Base-by-base conservation (phyloP, 2,329 filamentous ascomycete species). In the Colletotrichum sp. region DNA sequence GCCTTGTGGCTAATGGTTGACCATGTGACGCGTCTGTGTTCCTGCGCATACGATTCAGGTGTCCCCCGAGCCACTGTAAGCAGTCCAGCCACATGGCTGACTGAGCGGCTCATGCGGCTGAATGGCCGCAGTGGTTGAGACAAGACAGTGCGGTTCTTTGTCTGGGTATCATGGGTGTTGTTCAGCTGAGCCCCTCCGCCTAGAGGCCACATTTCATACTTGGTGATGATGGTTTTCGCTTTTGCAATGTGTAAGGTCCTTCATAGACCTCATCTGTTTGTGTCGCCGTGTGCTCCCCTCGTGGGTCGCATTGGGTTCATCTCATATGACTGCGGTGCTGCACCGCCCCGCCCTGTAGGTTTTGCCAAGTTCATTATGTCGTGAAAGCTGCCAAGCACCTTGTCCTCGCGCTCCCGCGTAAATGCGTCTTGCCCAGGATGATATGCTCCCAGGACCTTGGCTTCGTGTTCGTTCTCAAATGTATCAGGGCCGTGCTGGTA, bases 401-500 rank as follows among this genome's bases (percentile, higher is more conserved):
- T 73, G 43, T 73, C 72, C 55, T 73, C 72, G 4, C 57, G 72
- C 62, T 72, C 72, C 7, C 43, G 68, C n/a, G 58, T 38, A 51
- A 66, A 71, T 8, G 69, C 29, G 27, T 73, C 68, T n/a, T 69
- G 34, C 21, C 62, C 72, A 3, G 68, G 62, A 34, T 70, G 68
- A 7, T 57, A 73, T 6, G 38, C 57, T 31, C 72, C 72, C 4
- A 73, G 68, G 43, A 73, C 70, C 18, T 73, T 73, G 68, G 64
- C 72, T 51, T 73, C 72, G 21, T 73, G 72, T 9, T 69, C 68
- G 33, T 70, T 68, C 51, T 57, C 70, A 54, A 73, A 73, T 6
- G 70, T 73, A 12, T 73, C 72, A 15, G 72, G 72, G 13, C 72
- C 72, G 8, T 73, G 68, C n/a, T 73, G 72, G 29, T 73, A 71